Evolutionary conservation across 768 basidiomycete genomes (phyloP).

Genomic region (Russula sp.): DNA sequence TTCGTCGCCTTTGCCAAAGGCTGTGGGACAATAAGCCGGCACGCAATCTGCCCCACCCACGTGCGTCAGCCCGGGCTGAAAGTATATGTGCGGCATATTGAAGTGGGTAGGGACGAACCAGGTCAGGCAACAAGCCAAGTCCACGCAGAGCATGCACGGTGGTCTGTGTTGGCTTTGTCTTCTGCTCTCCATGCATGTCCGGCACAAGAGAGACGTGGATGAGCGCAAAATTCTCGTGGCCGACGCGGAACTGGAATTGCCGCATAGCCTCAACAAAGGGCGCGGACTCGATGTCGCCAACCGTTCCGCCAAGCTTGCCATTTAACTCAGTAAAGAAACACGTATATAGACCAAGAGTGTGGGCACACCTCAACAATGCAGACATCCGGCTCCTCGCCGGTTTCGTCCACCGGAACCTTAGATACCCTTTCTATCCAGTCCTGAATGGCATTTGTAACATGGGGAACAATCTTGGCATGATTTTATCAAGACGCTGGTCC

Average conservation of each 20-base stretch:
- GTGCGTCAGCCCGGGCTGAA: not conserved
- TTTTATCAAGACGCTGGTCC: constrained; percentile 1
- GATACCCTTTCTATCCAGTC: constrained; percentile 98
- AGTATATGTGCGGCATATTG: not conserved
- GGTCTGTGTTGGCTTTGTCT: constrained; percentile 98
- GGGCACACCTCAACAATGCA: constrained; percentile 88
- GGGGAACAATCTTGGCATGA: constrained; percentile 74
- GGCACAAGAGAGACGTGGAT: constrained; percentile 98
- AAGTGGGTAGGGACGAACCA: constrained; percentile 47
- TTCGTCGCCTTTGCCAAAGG: constrained; percentile 83
- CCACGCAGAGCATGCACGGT: constrained; percentile 92
- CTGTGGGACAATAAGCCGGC: constrained; percentile 74
- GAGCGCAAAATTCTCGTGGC: constrained; percentile 92
- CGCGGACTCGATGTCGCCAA: constrained; percentile 97
- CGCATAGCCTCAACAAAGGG: constrained; percentile 98
- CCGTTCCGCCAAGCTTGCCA: constrained; percentile 86
- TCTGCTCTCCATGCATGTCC: constrained; percentile 97
- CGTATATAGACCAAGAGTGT: not conserved
- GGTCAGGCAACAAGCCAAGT: constrained; percentile 85
- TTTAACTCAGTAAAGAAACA: not conserved
- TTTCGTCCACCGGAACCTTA: constrained; percentile 91
- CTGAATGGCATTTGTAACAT: constrained; percentile 94
- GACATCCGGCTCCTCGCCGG: constrained; percentile 88
- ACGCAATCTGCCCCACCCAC: constrained; percentile 66
- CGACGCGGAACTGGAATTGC: constrained; percentile 99